Base-by-base conservation (phyloP, 495 filamentous ascomycete genomes). In the Neurospora sp. region DNA sequence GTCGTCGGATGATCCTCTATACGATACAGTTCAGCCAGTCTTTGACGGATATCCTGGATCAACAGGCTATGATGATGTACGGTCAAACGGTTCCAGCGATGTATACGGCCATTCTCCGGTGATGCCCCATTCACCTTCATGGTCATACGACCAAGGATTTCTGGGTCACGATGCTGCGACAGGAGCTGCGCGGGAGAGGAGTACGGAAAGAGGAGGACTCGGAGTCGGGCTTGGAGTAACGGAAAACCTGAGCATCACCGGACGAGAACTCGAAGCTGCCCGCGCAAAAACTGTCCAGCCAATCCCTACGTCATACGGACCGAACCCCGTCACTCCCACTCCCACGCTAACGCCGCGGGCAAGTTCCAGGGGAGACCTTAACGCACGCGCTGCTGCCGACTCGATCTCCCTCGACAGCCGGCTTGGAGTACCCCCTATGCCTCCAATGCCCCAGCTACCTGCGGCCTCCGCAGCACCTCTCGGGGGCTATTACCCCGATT, bases 281-380 rank as follows among this genome's bases (percentile, higher is more conserved):
- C 78, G 80, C 80, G 7, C 73, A 74, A 59, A 73, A n/a, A 66
- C 76, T 14, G 70, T 75, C 22, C 53, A 72, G 18, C 75, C 74
- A 12, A 73, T 71, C 6, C 74, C 77, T 31, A 73, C 76, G 9
- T 81, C 79, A 18, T 81, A 81, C 61, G 79, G 79, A 4, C 79
- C 79, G 18, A 81, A 81, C 69, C 79, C 77, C 4, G 79, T 80
- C 68, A 81, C 79, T 6, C 79, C 79, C 8, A 80, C 78, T 6
- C 79, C 79, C 8, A 80, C 78, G 27, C 71, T 80, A 20, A 77
- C 74, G 1, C 78, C 76, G 2, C 79, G 78, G 6, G 40, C 72
- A 5, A 75, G 71, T 7, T 74, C 77, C 1, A 71, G 77, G 8
- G 71, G 59, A 3, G 74, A 78, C 41, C 27, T 77, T n/a, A 71